phyloP scores from a whole-genome alignment of 23 red algal genomes.

The Gracilaria vermiculophylla region DNA sequence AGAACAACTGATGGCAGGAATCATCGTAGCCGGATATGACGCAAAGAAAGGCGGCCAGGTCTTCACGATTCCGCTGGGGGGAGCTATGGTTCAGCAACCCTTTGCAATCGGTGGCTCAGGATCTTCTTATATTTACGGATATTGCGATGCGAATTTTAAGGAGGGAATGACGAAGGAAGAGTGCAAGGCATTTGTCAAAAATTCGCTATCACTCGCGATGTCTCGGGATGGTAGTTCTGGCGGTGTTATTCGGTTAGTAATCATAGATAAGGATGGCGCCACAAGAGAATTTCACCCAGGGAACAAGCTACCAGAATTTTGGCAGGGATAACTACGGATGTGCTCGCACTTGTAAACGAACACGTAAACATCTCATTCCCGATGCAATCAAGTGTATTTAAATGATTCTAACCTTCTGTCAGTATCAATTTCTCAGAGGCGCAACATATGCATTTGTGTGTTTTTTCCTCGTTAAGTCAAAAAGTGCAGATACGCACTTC shows the following conservation, averaged over 20 bases:
- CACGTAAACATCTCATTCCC: slow-evolving; percentile 3
- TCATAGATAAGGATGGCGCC: slow-evolving; percentile 78
- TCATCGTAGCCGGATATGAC: slow-evolving; percentile 96
- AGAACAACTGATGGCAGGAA: slow-evolving; percentile 87
- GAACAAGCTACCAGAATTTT: slow-evolving; percentile 74
- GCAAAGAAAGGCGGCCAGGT: slow-evolving; percentile 86
- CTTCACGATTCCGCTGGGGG: slow-evolving; percentile 93
- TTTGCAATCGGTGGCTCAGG: slow-evolving; percentile 96
- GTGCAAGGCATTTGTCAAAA: slow-evolving; percentile 77
- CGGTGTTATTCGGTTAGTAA: slow-evolving; percentile 94
- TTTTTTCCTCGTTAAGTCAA: too few relatives aligned
- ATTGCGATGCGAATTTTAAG: slow-evolving; percentile 89
- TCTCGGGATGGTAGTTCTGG: slow-evolving; percentile 92
- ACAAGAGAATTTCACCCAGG: slow-evolving; percentile 73
- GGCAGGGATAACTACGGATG: slow-evolving; percentile 41
- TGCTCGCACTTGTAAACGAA: background rate
- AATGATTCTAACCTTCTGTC: background rate
- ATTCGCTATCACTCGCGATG: slow-evolving; percentile 94
- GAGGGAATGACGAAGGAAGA: slow-evolving; percentile 85
- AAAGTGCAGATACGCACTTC: too few relatives aligned
- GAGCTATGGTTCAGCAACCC: slow-evolving; percentile 86
- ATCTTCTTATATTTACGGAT: slow-evolving; percentile 97
- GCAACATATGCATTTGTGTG: background rate
- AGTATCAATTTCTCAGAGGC: background rate
- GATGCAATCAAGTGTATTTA: background rate